A percentile compares a stretch with the other conserved stretches of the same genome.
phyloP scores from a whole-genome alignment of 768 basidiomycete species.

The Suillus hirtellus region DNA sequence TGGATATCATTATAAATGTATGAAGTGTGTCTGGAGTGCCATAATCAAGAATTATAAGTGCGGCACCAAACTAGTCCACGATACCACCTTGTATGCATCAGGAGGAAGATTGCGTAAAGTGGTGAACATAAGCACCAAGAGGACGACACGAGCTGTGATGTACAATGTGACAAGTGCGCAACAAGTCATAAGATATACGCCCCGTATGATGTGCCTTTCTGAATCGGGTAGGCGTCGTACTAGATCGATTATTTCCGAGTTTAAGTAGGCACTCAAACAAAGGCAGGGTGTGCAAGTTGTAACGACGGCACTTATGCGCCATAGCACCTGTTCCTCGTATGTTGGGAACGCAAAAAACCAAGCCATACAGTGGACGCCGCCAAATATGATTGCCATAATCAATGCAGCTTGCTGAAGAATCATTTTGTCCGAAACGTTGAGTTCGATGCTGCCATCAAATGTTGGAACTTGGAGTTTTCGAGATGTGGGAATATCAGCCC shows the following conservation, averaged over 20 bases:
- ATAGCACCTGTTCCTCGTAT: conserved; percentile 17
- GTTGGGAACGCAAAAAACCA: conserved; percentile 27
- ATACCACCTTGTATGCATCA: background rate
- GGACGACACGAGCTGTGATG: background rate
- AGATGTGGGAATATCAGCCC: background rate
- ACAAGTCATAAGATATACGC: too few relatives aligned
- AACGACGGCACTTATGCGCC: conserved; percentile 20
- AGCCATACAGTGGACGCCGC: conserved; percentile 28
- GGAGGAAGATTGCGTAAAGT: conserved; percentile 5
- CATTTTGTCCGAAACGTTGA: fast-evolving
- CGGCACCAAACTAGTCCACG: background rate
- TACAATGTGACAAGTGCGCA: background rate
- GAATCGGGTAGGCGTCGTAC: too few relatives aligned
- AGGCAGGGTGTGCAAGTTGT: conserved; percentile 8
- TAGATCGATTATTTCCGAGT: too few relatives aligned
- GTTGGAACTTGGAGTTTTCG: background rate
- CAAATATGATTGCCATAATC: conserved; percentile 21
- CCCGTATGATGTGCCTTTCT: too few relatives aligned
- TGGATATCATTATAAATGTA: too few relatives aligned
- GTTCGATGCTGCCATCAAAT: background rate
- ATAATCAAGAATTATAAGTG: background rate
- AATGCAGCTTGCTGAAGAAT: background rate
- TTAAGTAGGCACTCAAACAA: background rate
- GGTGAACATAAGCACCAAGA: background rate
- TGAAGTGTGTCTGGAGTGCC: too few relatives aligned